Base-by-base conservation (phyloP, 23 red algal genomes). In the Pyropia haitanensis region DNA sequence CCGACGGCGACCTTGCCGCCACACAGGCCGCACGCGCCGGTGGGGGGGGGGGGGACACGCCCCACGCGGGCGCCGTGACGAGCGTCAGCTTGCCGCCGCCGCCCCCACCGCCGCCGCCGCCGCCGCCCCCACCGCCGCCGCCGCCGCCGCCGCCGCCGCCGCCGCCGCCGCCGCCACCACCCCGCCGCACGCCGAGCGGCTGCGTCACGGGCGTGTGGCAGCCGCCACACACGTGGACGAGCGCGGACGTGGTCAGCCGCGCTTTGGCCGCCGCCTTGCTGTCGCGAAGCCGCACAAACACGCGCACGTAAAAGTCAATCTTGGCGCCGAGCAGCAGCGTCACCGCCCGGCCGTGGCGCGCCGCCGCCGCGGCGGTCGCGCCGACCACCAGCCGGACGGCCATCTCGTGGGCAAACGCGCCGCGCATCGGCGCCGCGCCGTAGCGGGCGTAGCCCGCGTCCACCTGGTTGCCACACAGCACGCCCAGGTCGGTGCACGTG, bases 231-330 rank as follows among this genome's bases (percentile, higher is more conserved):
- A 46, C 39, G 39, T 46, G 39, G 4, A 46, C 39, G 39, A 46
- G 39, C 39, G 39, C 39, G 1, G 39, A 46, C 4, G 24, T 58
- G 55, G 55, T 20, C 2, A 58, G 73, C 51, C 74, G 51, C 28
- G 68, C 55, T 10, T 66, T 78, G 46, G 53, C 55, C 1, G 71
- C 64, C 12, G 73, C 46, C 19, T 79, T 69, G 10, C 59, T 63
- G n/a, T 98, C 80, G 22, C 62, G 18, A 14, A 91, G 81, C 4
- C 80, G 70, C 30, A 98, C 82, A 79, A 98, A 98, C 7, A 90
- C 34, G 49, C 94, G 79, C 21, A 98, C 80, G 49, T 98, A 98
- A 81, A 98, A 90, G 65, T 98, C 94, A 72, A 98, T 91, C 72
- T 73, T 88, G 61, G 88, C 64, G 59, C 81, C 77, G 23, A 90